Evolutionary conservation across 768 basidiomycete genomes (phyloP), one percentile per base, ranked within the genome.

Genomic region (Auriscalpium vulgare): DNA sequence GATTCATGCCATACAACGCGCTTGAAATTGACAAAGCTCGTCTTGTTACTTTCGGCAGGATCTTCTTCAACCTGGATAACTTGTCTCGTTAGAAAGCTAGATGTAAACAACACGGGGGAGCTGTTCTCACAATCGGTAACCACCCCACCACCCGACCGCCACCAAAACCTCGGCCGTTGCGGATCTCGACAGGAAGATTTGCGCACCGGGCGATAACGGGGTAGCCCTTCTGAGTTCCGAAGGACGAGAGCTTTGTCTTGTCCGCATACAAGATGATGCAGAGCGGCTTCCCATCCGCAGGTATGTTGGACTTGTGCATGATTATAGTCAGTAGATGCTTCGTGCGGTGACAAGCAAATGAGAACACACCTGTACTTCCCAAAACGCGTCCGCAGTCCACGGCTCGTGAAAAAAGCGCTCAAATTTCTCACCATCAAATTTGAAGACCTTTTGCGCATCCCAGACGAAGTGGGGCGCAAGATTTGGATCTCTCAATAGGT

Each of bases 111-210:
- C 21, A 21, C 21, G 21, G 21, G n/a, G 56, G 4, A 43, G 2
- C 10, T 43, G 10, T 43, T 10, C 40, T 52, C 53, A 69, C 61
- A n/a, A 69, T 62, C 3, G 67, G 63, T 10, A 68, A 53, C 59
- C 59, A 67, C 7, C 66, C 61, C 4, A 67, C 66, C 29, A 66
- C 55, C 1, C 52, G 35, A 1, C 62, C 63, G 9, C 57, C 55
- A 8, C 65, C 62, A 43, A 56, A 16, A 2, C 52, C 54, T 3
- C 37, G 13, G 1, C 58, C 50, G 17, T 63, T 63, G 11, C 63
- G 51, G 8, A 64, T 56, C 3, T 57, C 7, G 3, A 53, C 17
- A 13, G 58, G 54, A 21, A 65, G 45, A 29, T 66, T 65, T 16
- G 47, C 51, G n/a, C 59, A 51, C 13, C 54, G 43, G 1, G 60